Conservation (phyloP, 169 alveolate genomes). For the Eimeria acervulina region DNA sequence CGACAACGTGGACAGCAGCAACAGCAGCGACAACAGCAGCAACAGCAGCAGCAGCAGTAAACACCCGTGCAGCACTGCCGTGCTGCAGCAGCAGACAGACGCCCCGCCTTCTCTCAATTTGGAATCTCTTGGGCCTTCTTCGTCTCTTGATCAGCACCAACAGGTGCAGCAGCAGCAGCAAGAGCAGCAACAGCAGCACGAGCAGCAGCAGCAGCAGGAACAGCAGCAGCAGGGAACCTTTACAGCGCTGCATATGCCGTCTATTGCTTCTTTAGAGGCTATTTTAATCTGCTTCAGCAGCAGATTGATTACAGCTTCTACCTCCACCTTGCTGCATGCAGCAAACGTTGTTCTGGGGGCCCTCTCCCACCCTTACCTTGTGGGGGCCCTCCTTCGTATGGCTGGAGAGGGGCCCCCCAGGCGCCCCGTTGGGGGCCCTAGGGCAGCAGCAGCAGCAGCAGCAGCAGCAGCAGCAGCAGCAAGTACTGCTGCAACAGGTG, state of each 20-base stretch:
- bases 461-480: slow-evolving; percentile 4
- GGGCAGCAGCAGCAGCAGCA: background rate
- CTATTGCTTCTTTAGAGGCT: background rate
- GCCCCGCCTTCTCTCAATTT: background rate
- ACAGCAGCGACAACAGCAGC: background rate
- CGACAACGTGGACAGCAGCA: background rate
- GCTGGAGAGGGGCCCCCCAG: no score
- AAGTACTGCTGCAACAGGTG: background rate
- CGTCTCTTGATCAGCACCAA: background rate
- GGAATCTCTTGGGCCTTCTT: background rate
- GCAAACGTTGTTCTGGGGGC: background rate
- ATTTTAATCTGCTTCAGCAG: slow-evolving; percentile 54
- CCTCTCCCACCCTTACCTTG: background rate
- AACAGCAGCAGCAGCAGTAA: no score
- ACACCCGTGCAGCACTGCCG: no score
- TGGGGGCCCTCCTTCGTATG: background rate
- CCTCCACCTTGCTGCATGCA: slow-evolving; percentile 4
- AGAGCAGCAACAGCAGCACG: background rate
- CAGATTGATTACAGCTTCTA: slow-evolving; percentile 20
- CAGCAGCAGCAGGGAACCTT: no score
- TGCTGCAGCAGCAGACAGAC: background rate
- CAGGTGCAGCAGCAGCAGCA: background rate
- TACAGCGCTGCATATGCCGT: no score
- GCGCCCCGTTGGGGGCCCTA: background rate
- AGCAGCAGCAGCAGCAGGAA: no score